These are phyloP conservation scores for Hirsutella thompsonii DNA, from an alignment of 2,329 filamentous ascomycete genomes.

Conservation along the genomic window DNA sequence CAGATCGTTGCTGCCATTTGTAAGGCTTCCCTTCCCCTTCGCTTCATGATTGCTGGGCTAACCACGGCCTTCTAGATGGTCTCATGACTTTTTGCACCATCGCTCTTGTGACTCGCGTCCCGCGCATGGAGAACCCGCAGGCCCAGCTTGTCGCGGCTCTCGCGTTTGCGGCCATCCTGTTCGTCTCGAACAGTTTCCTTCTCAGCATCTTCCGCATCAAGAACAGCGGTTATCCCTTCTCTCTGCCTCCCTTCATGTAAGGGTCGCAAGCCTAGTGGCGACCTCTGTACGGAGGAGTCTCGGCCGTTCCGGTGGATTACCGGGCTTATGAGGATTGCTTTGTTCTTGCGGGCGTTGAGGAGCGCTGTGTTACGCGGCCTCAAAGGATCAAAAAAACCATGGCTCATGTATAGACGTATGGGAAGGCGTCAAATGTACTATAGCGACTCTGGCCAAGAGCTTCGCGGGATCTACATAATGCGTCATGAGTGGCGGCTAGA, in stretches of 20 bases:
- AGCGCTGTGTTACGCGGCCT: not conserved
- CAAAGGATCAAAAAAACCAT: not conserved
- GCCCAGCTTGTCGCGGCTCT: constrained; percentile 72
- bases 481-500: not conserved
- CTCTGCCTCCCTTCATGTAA: constrained; percentile 74
- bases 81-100: constrained; percentile 83
- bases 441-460: not conserved
- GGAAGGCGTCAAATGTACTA: not conserved
- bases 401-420: not conserved
- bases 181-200: constrained; percentile 84
- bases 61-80: constrained; percentile 36
- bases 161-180: constrained; percentile 63
- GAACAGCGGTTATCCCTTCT: constrained; percentile 92
- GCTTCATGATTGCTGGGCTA: not conserved
- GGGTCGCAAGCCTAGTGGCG: not conserved
- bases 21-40: constrained; percentile 34
- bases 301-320: not conserved
- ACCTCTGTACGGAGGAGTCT: not conserved
- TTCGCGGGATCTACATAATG: not conserved
- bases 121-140: constrained; percentile 67
- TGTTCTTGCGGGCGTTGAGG: not conserved
- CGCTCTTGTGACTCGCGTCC: constrained; percentile 80
- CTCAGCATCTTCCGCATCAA: constrained; percentile 89
- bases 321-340: not conserved
- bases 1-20: constrained; percentile 91